phyloP scores from a whole-genome alignment of 148 eudicot species.

The Fagopyrum esculentum region DNA sequence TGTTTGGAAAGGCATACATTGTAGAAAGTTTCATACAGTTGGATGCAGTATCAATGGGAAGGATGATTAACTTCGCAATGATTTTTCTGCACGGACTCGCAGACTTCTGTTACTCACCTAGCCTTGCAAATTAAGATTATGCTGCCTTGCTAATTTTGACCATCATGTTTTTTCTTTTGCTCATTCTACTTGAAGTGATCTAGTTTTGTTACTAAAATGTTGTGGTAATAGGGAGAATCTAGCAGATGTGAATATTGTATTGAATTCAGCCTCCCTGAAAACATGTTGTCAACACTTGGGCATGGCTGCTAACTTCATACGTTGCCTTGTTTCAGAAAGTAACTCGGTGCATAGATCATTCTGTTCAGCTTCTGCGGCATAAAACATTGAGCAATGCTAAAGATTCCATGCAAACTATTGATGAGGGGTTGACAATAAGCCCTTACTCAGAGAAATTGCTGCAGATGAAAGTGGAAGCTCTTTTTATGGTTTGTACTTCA shows the following conservation, averaged over 20 bases:
- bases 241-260: background rate
- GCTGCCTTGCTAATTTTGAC: background rate
- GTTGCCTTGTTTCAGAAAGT: slow-evolving; percentile 52
- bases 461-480: slow-evolving; percentile 81
- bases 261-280: background rate
- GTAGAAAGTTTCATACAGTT: background rate
- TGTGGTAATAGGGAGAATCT: background rate
- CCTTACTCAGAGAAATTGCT: slow-evolving; percentile 62
- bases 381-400: slow-evolving; percentile 36
- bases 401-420: slow-evolving; percentile 48
- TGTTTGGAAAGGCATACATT: background rate
- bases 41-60: background rate
- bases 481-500: slow-evolving; percentile 58
- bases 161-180: background rate
- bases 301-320: background rate
- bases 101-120: background rate
- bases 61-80: background rate
- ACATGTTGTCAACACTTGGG: background rate
- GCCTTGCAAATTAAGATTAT: background rate
- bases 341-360: slow-evolving; percentile 54
- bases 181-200: background rate
- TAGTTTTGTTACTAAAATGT: background rate
- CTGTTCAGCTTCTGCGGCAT: slow-evolving; percentile 46
- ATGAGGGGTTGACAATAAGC: slow-evolving; percentile 69
- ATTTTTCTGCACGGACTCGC: background rate